Evolutionary conservation across 495 filamentous ascomycete genomes (phyloP).

Genomic region (Geoglossum glabrum): DNA sequence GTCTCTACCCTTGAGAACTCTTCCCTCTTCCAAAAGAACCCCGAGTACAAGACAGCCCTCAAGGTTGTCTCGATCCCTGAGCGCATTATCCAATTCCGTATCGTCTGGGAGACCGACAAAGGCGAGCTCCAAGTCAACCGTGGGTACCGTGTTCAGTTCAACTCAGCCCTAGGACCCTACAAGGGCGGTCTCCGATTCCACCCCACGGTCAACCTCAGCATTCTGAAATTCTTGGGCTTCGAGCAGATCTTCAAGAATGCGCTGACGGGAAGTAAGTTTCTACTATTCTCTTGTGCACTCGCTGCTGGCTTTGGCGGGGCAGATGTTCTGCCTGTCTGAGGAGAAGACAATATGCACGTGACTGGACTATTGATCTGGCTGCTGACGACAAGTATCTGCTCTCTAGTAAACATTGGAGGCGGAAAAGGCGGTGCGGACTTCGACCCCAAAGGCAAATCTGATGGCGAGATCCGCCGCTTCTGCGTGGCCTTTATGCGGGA

Average conservation of each 20-base stretch:
- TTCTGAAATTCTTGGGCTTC: constrained; percentile 96
- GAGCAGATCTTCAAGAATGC: constrained; percentile 99
- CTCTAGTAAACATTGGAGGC: constrained; percentile 81
- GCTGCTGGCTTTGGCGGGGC: neutral
- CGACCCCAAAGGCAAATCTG: constrained; percentile 96
- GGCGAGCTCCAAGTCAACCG: constrained; percentile 81
- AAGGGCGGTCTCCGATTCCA: constrained; percentile 96
- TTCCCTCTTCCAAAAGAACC: constrained; percentile 79
- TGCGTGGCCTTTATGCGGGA: constrained; percentile 92
- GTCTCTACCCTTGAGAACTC: constrained; percentile 83
- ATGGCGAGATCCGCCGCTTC: constrained; percentile 95
- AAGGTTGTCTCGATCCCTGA: constrained; percentile 79
- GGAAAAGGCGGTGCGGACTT: constrained; percentile 98
- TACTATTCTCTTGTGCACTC: neutral
- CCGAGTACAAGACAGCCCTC: constrained; percentile 83
- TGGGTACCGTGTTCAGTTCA: constrained; percentile 96
- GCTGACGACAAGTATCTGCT: neutral
- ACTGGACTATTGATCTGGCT: neutral
- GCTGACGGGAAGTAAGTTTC: constrained; percentile 67
- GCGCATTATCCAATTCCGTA: constrained; percentile 91
- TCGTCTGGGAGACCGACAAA: constrained; percentile 90
- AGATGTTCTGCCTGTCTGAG: neutral
- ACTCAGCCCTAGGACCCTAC: constrained; percentile 93
- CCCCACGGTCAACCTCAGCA: constrained; percentile 87
- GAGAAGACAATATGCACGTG: constrained; percentile 4